phyloP scores from a whole-genome alignment of 2,329 filamentous ascomycete species.

The Trichoderma polysporum region DNA sequence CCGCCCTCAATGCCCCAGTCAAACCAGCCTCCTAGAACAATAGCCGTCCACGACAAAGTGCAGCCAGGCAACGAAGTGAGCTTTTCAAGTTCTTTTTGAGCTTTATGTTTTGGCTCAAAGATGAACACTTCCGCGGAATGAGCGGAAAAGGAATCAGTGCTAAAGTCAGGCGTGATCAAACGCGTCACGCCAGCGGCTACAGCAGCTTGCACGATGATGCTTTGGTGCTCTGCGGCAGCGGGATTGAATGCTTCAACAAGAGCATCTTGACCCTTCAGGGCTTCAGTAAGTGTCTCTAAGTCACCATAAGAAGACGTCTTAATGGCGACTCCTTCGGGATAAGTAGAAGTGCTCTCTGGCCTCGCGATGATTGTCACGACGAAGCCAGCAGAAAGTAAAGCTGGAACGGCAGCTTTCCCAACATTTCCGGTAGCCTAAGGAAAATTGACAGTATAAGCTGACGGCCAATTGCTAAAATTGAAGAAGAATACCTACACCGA shows the following conservation, averaged over 20 bases:
- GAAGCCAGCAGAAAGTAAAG: conserved; percentile 10
- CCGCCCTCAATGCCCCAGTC: conserved; percentile 26
- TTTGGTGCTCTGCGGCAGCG: conserved; percentile 24
- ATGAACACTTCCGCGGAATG: conserved; percentile 21
- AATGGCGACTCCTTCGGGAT: not conserved
- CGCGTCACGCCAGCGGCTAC: conserved; percentile 22
- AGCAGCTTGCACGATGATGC: conserved; percentile 24
- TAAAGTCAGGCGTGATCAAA: conserved; percentile 28
- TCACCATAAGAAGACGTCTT: not conserved
- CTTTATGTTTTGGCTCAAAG: conserved; percentile 23
- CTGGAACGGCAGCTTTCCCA: not conserved
- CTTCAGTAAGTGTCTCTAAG: not conserved
- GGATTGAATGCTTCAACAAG: conserved; percentile 30
- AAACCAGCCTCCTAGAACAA: conserved; percentile 26
- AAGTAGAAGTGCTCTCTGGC: conserved; percentile 4
- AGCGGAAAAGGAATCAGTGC: conserved; percentile 25
- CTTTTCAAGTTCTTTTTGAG: conserved; percentile 25
- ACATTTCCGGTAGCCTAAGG: conserved; percentile 13
- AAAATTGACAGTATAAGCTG: not conserved
- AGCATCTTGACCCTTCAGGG: conserved; percentile 19
- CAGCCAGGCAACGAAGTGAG: not conserved
- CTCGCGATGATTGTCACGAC: conserved; percentile 6
- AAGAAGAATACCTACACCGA: not conserved
- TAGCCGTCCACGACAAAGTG: conserved; percentile 26
- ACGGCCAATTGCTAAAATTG: not conserved